Conservation (phyloP, 2,329 filamentous ascomycete genomes). For the Aphanocladium album region DNA sequence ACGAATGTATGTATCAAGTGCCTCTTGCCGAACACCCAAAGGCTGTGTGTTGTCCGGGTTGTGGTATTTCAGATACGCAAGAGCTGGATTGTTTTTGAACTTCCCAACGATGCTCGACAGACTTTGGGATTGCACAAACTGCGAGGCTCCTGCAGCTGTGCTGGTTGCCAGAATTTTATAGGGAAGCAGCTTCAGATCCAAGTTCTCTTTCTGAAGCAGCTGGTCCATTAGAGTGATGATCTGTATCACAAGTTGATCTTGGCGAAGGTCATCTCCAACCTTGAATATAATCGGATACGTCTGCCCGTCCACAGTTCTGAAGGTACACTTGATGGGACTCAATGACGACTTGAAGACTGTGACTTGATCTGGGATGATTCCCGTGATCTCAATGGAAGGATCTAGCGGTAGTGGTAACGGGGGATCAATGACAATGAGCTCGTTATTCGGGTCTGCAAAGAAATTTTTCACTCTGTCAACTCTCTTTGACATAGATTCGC, state of each 20-base stretch:
- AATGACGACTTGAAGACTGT: constrained; percentile 94
- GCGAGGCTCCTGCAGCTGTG: constrained; percentile 81
- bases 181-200: constrained; percentile 89
- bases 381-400: constrained; percentile 71
- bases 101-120: constrained; percentile 80
- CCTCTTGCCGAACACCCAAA: constrained; percentile 82
- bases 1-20: constrained; percentile 91
- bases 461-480: constrained; percentile 80
- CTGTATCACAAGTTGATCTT: constrained; percentile 93
- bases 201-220: constrained; percentile 88
- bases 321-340: constrained; percentile 84
- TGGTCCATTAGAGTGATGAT: constrained; percentile 99
- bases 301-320: constrained; percentile 71
- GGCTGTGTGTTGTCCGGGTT: constrained; percentile 81
- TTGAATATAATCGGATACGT: constrained; percentile 96
- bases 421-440: constrained; percentile 75
- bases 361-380: constrained; percentile 77
- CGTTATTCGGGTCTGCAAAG: constrained; percentile 84
- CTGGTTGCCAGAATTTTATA: constrained; percentile 96
- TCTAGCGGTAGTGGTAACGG: constrained; percentile 86
- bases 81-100: constrained; percentile 67
- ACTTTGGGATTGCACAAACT: constrained; percentile 84
- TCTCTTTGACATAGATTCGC: constrained; percentile 73
- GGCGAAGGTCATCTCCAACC: constrained; percentile 89
- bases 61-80: constrained; percentile 81